These are phyloP conservation scores for Acanthamoeba healyi DNA, from an alignment of 208 protist species.

Conservation along the genomic window DNA sequence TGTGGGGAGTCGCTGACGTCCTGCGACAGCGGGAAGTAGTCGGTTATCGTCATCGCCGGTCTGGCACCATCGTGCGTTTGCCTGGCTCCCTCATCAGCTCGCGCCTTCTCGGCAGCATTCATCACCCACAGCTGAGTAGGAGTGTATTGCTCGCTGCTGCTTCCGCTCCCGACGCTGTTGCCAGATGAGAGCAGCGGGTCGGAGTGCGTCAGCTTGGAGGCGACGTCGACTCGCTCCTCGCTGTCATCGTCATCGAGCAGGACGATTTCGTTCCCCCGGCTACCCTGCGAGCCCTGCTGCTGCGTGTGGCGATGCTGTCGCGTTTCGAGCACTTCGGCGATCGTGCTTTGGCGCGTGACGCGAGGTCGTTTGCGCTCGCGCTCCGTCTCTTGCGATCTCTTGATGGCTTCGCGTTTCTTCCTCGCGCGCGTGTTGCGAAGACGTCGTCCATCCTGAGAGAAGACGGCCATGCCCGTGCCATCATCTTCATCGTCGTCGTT, in stretches of 20 bases:
- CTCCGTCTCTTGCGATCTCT: background rate
- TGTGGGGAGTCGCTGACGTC: background rate
- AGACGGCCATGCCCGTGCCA: background rate
- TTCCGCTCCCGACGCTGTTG: background rate
- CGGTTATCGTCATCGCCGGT: background rate
- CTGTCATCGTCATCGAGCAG: background rate
- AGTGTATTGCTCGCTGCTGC: constrained; percentile 34
- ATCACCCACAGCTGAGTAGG: constrained; percentile 41
- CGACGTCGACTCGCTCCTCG: too few relatives aligned
- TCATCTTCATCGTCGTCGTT: constrained; percentile 48
- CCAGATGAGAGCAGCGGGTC: background rate
- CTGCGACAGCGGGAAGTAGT: background rate
- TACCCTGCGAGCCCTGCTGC: too few relatives aligned
- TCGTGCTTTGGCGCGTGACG: constrained; percentile 7
- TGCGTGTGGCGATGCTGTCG: background rate
- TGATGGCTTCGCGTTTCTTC: background rate
- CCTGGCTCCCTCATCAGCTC: background rate
- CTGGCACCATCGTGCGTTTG: background rate
- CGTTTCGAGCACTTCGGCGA: background rate
- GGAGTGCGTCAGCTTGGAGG: too few relatives aligned
- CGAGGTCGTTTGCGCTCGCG: background rate
- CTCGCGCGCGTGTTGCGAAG: constrained; percentile 25
- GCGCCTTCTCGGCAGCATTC: background rate
- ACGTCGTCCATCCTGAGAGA: constrained; percentile 10
- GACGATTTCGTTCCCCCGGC: background rate